A percentile compares a stretch with the other conserved stretches of the same genome.
These are phyloP conservation scores for Solanum medicagineum DNA, from an alignment of 257 asterid genomes.

Conservation along the genomic window DNA sequence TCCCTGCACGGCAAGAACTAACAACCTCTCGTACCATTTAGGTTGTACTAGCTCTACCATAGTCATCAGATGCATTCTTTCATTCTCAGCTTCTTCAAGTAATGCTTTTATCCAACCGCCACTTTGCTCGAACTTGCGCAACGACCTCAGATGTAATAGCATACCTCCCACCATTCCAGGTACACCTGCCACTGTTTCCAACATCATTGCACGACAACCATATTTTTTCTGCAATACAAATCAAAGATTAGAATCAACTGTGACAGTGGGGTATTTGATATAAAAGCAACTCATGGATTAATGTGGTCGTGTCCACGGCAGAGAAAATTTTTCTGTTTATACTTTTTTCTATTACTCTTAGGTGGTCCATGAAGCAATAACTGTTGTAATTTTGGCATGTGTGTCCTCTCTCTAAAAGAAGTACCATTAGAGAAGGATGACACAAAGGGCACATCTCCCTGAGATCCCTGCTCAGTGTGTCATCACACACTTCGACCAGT, in stretches of 20 bases:
- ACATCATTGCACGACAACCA: constrained; percentile 97
- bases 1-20: constrained; percentile 79
- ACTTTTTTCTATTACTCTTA: not conserved
- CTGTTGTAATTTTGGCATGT: not conserved
- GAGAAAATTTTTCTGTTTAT: not conserved
- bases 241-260: not conserved
- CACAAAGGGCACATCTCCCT: not conserved
- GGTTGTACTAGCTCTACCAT: constrained; percentile 92
- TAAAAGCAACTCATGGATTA: not conserved
- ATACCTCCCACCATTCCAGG: constrained; percentile 96
- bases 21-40: constrained; percentile 75
- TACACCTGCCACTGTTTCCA: constrained; percentile 95
- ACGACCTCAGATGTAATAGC: constrained; percentile 73
- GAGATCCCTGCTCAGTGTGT: not conserved
- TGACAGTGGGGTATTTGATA: not conserved
- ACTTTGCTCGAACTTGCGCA: constrained; percentile 77
- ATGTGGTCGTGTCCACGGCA: not conserved
- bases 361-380: not conserved
- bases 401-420: not conserved
- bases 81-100: constrained; percentile 95
- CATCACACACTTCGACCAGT: not conserved
- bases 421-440: not conserved
- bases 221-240: constrained; percentile 52
- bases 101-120: constrained; percentile 97
- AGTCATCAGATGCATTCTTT: constrained; percentile 96